Conservation (phyloP, 768 basidiomycete genomes). For the Pholiota conissans region DNA sequence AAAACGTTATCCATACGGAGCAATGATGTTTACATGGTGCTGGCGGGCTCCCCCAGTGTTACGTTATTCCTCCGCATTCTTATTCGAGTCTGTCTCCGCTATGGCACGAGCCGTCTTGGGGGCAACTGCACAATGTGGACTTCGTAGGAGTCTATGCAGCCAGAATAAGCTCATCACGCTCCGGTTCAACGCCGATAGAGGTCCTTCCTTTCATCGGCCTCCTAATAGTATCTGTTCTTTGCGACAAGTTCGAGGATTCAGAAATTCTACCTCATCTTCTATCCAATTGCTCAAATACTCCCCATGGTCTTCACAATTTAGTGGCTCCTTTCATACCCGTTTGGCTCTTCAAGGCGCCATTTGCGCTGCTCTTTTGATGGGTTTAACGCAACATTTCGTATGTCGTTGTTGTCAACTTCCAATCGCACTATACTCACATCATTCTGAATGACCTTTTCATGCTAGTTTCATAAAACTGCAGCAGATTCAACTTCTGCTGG, state of each 20-base stretch:
- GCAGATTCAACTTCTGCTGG: constrained; percentile 9
- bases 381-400: constrained; percentile 26
- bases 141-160: not conserved
- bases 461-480: not conserved
- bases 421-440: not conserved
- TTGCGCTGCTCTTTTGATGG: constrained; percentile 37
- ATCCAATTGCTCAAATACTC: not conserved
- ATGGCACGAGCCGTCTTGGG: not conserved
- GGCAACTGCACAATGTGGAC: not conserved
- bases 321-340: constrained; percentile 30
- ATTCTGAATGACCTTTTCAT: not conserved
- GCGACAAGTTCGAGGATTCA: not conserved
- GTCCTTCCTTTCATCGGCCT: not conserved
- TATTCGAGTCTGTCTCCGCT: not conserved
- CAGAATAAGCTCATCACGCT: not conserved
- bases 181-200: not conserved
- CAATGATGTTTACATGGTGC: no score
- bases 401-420: constrained; percentile 17
- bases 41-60: no score
- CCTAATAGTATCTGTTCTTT: no score
- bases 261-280: not conserved
- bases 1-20: not conserved
- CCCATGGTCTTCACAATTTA: constrained; percentile 20
- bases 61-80: no score
- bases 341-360: constrained; percentile 35